Percentiles rank a stretch among this genome's conserved stretches.
phyloP scores from a whole-genome alignment of 2,329 filamentous ascomycete species.

The Purpureocillium lavendulum region DNA sequence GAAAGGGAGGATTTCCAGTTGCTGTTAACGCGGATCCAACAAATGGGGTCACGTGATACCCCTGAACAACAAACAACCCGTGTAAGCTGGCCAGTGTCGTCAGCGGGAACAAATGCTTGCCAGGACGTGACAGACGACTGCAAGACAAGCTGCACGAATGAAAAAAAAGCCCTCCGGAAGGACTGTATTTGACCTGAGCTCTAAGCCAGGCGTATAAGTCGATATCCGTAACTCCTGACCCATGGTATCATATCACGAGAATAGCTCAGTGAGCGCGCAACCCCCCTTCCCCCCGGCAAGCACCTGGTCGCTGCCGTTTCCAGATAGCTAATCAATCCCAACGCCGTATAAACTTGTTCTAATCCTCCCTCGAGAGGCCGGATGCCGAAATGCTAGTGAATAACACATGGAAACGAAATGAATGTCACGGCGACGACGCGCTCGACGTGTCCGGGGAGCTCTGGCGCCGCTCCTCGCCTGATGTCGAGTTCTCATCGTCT shows the following conservation, averaged over 20 bases:
- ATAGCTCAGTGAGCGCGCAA: constrained; percentile 9
- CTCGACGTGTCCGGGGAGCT: constrained; percentile 25
- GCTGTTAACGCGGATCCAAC: constrained; percentile 11
- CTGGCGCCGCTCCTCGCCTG: constrained; percentile 19
- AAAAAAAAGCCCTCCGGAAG: too few species aligned
- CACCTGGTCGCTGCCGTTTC: background rate
- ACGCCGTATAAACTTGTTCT: constrained; percentile 3
- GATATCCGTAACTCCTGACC: constrained; percentile 17
- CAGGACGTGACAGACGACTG: too few species aligned
- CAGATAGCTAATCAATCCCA: constrained; percentile 1
- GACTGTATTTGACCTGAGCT: too few species aligned
- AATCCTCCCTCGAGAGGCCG: background rate
- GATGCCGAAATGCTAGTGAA: background rate
- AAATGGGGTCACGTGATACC: constrained; percentile 19
- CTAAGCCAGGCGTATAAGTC: background rate
- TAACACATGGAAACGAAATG: constrained; percentile 6
- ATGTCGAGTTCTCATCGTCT: constrained; percentile 15
- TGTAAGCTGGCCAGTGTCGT: too few species aligned
- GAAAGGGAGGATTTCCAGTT: constrained; percentile 6
- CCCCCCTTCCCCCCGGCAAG: constrained; percentile 7
- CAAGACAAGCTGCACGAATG: too few species aligned
- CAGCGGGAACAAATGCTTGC: too few species aligned
- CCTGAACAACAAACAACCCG: constrained; percentile 10
- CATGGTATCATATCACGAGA: constrained; percentile 27
- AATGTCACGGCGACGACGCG: constrained; percentile 23